Evolutionary conservation across 352 stramenopile species (phyloP).

Genomic region (Thraustotheca clavata): DNA sequence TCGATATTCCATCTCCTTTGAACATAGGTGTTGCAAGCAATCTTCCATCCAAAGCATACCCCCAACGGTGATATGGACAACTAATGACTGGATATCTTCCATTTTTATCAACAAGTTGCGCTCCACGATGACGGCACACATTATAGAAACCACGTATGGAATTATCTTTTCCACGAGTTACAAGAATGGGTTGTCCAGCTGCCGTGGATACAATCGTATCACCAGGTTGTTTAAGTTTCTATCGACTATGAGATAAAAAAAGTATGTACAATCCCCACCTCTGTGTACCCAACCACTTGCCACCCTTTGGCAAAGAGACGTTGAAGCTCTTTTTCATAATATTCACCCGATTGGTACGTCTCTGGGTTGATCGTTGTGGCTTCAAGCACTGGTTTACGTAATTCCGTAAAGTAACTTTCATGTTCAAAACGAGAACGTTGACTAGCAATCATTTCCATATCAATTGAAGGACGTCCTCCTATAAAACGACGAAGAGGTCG

Average conservation of each 20-base stretch:
- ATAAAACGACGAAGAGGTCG: too few relatives aligned
- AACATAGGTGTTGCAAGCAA: conserved; percentile 26
- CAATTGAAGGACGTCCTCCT: too few relatives aligned
- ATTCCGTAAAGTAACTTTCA: conserved; percentile 6
- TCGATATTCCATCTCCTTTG: conserved; percentile 17
- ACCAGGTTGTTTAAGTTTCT: conserved; percentile 23
- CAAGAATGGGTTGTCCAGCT: conserved; percentile 24
- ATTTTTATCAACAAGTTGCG: conserved; percentile 24
- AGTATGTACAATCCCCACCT: neutral
- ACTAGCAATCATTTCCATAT: too few relatives aligned
- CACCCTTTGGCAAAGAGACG: conserved; percentile 25
- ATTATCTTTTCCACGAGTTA: conserved; percentile 22
- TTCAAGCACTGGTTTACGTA: conserved; percentile 20
- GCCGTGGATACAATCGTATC: conserved; percentile 24
- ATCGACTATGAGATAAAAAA: neutral
- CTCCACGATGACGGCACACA: conserved; percentile 24
- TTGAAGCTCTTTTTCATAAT: conserved; percentile 24
- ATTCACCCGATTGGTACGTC: conserved; percentile 19
- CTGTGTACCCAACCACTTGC: conserved; percentile 24
- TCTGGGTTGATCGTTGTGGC: conserved; percentile 24
- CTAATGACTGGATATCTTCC: conserved; percentile 26
- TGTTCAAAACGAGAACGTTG: conserved; percentile 1
- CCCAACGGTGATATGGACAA: conserved; percentile 29
- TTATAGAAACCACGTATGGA: conserved; percentile 25
- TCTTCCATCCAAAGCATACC: conserved; percentile 26